These are phyloP conservation scores for Rhodotorula sp. DNA, from an alignment of 1,284 basidiomycete species.

Conservation along the genomic window DNA sequence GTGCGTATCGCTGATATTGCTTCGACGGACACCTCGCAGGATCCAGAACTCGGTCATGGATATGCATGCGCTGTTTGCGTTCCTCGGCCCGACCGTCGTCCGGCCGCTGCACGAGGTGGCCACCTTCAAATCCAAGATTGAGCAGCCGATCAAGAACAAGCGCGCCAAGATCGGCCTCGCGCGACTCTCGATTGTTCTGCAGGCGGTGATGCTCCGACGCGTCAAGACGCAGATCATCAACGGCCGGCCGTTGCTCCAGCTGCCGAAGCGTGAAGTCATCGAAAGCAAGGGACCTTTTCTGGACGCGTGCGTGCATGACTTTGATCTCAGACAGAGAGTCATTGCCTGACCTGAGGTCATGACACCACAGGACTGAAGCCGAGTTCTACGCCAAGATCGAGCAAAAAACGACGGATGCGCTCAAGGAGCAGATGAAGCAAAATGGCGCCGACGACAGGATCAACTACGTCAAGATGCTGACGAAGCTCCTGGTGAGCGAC, in stretches of 20 bases:
- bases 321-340: no score
- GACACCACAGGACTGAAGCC: conserved; percentile 65
- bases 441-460: conserved; percentile 55
- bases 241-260: conserved; percentile 78
- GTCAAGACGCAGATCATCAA: conserved; percentile 74
- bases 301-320: conserved; percentile 35
- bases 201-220: conserved; percentile 84
- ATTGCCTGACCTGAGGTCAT: neutral
- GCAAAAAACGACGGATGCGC: conserved; percentile 58
- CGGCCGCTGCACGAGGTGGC: conserved; percentile 76
- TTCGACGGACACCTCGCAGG: neutral
- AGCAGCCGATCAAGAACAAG: conserved; percentile 39
- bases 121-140: conserved; percentile 57
- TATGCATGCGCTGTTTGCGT: conserved; percentile 83
- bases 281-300: conserved; percentile 58
- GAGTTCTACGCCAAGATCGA: conserved; percentile 76
- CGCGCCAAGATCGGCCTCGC: conserved; percentile 32
- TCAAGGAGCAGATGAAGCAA: conserved; percentile 48
- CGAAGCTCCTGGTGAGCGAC: conserved; percentile 62
- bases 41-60: conserved; percentile 84
- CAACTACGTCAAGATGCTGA: conserved; percentile 79
- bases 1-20: neutral
- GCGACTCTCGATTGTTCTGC: conserved; percentile 65
- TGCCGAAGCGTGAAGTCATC: conserved; percentile 72
- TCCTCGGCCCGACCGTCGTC: conserved; percentile 62